Percentiles rank a stretch among this genome's conserved stretches.
These are phyloP conservation scores for Ploettnerulaceae sp. DNA, from an alignment of 2,329 filamentous ascomycete genomes.

Conservation along the genomic window DNA sequence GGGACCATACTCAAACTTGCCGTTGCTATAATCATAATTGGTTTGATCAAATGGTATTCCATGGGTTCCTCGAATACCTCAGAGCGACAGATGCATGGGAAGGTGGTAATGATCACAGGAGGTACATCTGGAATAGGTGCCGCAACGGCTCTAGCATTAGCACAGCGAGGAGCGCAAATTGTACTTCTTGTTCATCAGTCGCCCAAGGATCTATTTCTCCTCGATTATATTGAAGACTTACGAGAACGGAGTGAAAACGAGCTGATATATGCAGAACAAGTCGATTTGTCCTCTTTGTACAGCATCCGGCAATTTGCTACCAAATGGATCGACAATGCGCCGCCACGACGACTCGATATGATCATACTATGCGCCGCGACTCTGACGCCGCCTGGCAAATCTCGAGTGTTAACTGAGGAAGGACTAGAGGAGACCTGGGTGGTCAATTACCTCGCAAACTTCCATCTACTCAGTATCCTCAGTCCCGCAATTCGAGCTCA, in stretches of 20 bases:
- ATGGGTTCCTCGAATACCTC: constrained; percentile 68
- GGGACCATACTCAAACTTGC: constrained; percentile 50
- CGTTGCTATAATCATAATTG: constrained; percentile 47
- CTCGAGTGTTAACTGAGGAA: constrained; percentile 61
- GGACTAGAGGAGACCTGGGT: constrained; percentile 89
- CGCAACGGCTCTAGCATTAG: constrained; percentile 67
- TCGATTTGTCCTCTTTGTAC: constrained; percentile 82
- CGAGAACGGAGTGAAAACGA: constrained; percentile 72
- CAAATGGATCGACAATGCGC: constrained; percentile 95
- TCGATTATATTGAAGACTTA: constrained; percentile 88
- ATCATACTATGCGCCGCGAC: constrained; percentile 81
- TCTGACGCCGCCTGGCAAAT: constrained; percentile 62
- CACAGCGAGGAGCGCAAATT: constrained; percentile 79
- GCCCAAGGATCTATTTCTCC: constrained; percentile 78
- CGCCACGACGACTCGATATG: constrained; percentile 84
- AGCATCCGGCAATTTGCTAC: constrained; percentile 91
- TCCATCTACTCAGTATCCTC: constrained; percentile 87
- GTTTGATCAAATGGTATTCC: constrained; percentile 68
- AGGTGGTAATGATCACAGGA: constrained; percentile 88
- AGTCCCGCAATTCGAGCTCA: constrained; percentile 87
- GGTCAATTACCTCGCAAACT: constrained; percentile 92
- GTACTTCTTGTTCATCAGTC: constrained; percentile 82
- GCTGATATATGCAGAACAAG: constrained; percentile 91
- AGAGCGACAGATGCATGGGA: constrained; percentile 85
- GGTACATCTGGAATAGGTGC: constrained; percentile 92